A percentile compares a stretch with the other conserved stretches of the same genome.
These are phyloP conservation scores for Helicostylum pulchrum DNA, from an alignment of 192 early-diverging fungal species.

Conservation along the genomic window DNA sequence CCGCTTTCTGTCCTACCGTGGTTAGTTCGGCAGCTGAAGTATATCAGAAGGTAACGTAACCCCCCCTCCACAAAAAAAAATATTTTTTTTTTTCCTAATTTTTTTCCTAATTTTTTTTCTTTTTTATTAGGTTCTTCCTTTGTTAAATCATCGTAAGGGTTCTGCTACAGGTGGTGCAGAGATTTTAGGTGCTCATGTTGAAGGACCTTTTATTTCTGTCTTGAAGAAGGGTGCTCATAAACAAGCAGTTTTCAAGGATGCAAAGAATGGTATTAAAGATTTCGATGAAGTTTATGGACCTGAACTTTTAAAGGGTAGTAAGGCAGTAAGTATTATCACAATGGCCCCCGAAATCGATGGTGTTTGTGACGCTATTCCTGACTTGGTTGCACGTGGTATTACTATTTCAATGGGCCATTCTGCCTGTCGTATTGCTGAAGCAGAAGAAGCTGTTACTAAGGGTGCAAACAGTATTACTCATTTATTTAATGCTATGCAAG, in stretches of 20 bases:
- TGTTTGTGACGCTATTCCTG: conserved; percentile 59
- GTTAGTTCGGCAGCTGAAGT: conserved; percentile 70
- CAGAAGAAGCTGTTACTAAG: conserved; percentile 54
- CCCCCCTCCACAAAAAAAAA: not conserved
- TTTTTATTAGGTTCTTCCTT: conserved; percentile 47
- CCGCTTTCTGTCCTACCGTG: conserved; percentile 78
- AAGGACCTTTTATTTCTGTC: conserved; percentile 59
- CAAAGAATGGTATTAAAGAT: conserved; percentile 57
- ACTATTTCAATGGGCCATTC: conserved; percentile 69
- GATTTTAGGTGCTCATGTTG: conserved; percentile 67
- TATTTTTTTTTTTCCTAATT: not conserved
- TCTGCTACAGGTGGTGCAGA: conserved; percentile 60
- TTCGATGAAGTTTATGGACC: conserved; percentile 73
- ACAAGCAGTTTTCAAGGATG: conserved; percentile 38
- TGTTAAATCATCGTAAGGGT: conserved; percentile 63
- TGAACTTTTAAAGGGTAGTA: conserved; percentile 35
- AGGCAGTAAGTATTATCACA: conserved; percentile 67
- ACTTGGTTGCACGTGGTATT: conserved; percentile 61
- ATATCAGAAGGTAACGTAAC: conserved; percentile 59
- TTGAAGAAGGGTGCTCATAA: conserved; percentile 79
- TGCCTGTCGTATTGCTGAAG: conserved; percentile 58
- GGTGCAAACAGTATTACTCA: conserved; percentile 78
- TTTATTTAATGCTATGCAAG: conserved; percentile 84
- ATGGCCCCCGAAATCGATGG: conserved; percentile 79
- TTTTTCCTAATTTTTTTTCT: not conserved